Conservation (phyloP, 345 rosid species). For the Linum trigynum region DNA sequence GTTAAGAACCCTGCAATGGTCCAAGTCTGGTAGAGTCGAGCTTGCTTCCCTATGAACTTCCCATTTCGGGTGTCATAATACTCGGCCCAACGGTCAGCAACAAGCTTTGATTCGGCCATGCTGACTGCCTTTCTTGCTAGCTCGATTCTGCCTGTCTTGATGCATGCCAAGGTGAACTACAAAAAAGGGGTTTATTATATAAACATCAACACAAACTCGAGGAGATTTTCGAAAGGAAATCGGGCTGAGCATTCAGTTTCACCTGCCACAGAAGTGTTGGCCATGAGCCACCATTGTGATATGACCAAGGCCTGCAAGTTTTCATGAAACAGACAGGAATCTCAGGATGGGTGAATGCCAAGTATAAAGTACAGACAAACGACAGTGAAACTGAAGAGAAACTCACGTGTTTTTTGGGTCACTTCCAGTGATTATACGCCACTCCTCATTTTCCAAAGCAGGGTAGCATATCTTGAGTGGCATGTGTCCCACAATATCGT, state of each 20-base stretch:
- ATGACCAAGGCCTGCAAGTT: slow-evolving; percentile 84
- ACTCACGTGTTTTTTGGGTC: slow-evolving; percentile 95
- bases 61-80: slow-evolving; percentile 85
- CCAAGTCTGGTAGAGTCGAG: slow-evolving; percentile 89
- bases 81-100: slow-evolving; percentile 77
- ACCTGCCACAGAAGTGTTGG: slow-evolving; percentile 99
- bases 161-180: slow-evolving; percentile 95
- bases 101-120: slow-evolving; percentile 72
- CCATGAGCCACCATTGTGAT: slow-evolving; percentile 99
- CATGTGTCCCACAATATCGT: slow-evolving; percentile 65
- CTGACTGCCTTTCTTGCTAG: slow-evolving; percentile 75
- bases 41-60: slow-evolving; percentile 82
- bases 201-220: not conserved
- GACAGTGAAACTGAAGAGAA: not conserved
- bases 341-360: not conserved
- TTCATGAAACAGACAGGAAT: slow-evolving; percentile 6
- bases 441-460: slow-evolving; percentile 75
- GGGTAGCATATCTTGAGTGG: slow-evolving; percentile 93
- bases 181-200: not conserved
- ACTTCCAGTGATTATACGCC: slow-evolving; percentile 93
- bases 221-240: not conserved
- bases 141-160: slow-evolving; percentile 74
- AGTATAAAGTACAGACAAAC: not conserved
- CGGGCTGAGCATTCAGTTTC: not conserved
- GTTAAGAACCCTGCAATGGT: slow-evolving; percentile 83